phyloP scores from a whole-genome alignment of 2,329 filamentous ascomycete species.

The Monosporascus sp. region DNA sequence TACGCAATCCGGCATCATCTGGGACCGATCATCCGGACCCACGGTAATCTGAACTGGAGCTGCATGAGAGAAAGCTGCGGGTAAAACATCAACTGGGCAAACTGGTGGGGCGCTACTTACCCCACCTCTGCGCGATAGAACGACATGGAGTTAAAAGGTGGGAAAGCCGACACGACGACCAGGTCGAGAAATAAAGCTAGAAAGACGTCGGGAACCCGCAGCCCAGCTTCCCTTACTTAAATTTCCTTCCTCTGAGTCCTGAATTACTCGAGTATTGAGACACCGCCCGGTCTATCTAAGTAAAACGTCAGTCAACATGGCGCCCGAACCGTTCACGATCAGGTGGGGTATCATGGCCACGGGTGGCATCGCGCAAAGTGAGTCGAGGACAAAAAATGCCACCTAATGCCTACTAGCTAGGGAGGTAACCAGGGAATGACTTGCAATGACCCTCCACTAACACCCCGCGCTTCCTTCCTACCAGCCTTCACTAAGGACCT shows the following conservation, averaged over 20 bases:
- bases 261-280: too few relatives aligned
- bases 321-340: conserved; percentile 39
- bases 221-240: too few relatives aligned
- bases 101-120: not conserved
- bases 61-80: not conserved
- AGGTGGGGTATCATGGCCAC: conserved; percentile 59
- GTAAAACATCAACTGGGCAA: too few relatives aligned
- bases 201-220: too few relatives aligned
- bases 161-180: not conserved
- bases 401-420: not conserved
- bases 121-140: too few relatives aligned
- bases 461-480: not conserved
- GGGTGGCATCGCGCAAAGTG: conserved; percentile 52
- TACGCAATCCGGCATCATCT: too few relatives aligned
- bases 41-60: not conserved
- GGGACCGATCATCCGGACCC: not conserved
- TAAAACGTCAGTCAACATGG: conserved; percentile 27
- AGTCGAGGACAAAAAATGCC: conserved; percentile 17
- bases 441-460: not conserved
- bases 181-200: not conserved
- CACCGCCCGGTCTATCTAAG: too few relatives aligned
- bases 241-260: too few relatives aligned
- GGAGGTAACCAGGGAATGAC: not conserved
- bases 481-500: conserved; percentile 70
- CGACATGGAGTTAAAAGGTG: not conserved